Conservation (phyloP, 75 land plant genomes). For the Picea glauca region DNA sequence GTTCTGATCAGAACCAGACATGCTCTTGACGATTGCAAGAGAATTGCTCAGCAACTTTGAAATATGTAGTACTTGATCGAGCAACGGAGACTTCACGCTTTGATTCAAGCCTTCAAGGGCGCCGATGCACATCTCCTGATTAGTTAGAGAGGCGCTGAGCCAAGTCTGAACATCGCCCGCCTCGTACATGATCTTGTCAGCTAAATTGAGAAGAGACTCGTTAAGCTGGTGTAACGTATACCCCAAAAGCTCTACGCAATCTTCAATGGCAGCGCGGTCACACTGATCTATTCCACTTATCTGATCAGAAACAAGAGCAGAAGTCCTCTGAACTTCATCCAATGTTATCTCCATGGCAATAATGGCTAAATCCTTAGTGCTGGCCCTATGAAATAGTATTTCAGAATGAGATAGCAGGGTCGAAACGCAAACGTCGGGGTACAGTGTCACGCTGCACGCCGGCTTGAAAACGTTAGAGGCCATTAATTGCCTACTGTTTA, state of each 20-base stretch:
- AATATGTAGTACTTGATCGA: neutral
- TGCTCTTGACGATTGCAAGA: slow-evolving; percentile 41
- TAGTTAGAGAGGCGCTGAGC: slow-evolving; percentile 54
- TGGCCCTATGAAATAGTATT: neutral
- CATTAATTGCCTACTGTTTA: neutral
- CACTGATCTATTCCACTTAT: neutral
- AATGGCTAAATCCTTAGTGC: neutral
- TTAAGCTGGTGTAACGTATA: neutral
- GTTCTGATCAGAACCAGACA: slow-evolving; percentile 16
- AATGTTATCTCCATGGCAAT: neutral
- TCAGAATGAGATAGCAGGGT: neutral
- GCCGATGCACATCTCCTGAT: slow-evolving; percentile 50
- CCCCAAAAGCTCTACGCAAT: neutral
- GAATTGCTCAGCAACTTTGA: slow-evolving; percentile 30
- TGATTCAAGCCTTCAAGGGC: slow-evolving; percentile 14
- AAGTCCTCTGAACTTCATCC: neutral
- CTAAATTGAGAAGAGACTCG: neutral
- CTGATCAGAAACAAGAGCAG: neutral
- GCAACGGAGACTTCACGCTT: neutral
- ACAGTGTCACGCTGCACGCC: neutral
- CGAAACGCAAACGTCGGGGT: neutral
- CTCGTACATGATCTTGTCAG: too few species aligned
- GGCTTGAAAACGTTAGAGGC: neutral
- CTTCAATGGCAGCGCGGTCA: neutral
- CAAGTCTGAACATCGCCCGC: slow-evolving; percentile 25